phyloP scores from a whole-genome alignment of 2,329 filamentous ascomycete genomes.

The Colletotrichum sojae region DNA sequence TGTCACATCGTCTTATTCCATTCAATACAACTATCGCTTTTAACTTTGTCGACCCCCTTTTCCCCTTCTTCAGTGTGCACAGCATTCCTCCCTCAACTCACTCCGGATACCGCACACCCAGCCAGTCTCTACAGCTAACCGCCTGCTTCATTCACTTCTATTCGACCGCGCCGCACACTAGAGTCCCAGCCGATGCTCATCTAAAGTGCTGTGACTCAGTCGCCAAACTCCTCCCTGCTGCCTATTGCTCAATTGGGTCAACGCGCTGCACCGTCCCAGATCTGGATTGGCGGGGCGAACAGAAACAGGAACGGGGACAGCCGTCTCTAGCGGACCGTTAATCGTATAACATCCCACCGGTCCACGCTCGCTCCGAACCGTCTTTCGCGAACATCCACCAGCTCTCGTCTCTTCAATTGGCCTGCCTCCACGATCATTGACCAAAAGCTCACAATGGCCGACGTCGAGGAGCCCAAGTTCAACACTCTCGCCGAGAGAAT shows the following conservation, averaged over 20 bases:
- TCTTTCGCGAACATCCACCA: slow-evolving; percentile 6
- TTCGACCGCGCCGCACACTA: background rate
- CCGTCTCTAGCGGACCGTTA: slow-evolving; percentile 4
- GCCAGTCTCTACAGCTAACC: slow-evolving; percentile 20
- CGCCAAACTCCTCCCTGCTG: slow-evolving; percentile 23
- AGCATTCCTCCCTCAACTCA: background rate
- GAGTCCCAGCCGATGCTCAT: background rate
- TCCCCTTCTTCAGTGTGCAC: slow-evolving; percentile 2
- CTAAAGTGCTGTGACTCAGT: slow-evolving; percentile 31
- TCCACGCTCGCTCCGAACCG: slow-evolving; percentile 1
- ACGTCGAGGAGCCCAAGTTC: slow-evolving; percentile 73
- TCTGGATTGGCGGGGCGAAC: slow-evolving; percentile 25
- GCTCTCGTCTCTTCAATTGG: background rate
- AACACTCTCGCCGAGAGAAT: slow-evolving; percentile 74
- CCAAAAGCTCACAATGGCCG: slow-evolving; percentile 62
- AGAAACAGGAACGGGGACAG: background rate
- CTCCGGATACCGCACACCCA: background rate
- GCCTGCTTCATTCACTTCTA: no score
- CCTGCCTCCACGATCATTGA: slow-evolving; percentile 4
- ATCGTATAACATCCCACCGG: slow-evolving; percentile 30
- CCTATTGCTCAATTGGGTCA: slow-evolving; percentile 34
- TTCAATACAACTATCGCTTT: slow-evolving; percentile 6
- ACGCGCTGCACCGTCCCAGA: slow-evolving; percentile 6
- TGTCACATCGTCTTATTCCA: background rate
- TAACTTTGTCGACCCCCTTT: background rate